Percentiles rank a stretch among this genome's conserved stretches.
Conservation (phyloP, 352 stramenopile genomes). For the Phytophthora pseudosyringae region DNA sequence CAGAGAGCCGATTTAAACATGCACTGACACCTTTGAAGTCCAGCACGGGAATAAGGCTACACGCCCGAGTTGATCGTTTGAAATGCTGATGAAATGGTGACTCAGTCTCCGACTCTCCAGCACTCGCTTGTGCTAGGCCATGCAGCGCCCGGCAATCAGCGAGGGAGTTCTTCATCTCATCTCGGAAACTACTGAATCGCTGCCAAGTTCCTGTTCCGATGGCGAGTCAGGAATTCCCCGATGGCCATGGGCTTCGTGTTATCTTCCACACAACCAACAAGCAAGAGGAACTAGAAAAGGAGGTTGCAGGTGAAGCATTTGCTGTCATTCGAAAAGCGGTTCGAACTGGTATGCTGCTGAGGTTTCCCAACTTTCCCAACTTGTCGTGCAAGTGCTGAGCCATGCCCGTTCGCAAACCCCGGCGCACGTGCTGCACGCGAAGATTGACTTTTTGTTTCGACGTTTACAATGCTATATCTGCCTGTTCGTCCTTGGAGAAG, state of each 20-base stretch:
- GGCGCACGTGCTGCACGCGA: slow-evolving; percentile 42
- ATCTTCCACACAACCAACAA: slow-evolving; percentile 36
- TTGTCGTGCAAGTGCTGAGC: slow-evolving; percentile 41
- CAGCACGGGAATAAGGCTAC: too few species aligned
- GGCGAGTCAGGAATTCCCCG: slow-evolving; percentile 10
- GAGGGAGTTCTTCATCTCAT: neutral
- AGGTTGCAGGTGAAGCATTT: neutral
- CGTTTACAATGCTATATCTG: slow-evolving; percentile 30
- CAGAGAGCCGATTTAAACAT: too few species aligned
- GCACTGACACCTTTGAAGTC: too few species aligned
- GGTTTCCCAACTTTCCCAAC: too few species aligned
- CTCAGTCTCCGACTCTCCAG: too few species aligned
- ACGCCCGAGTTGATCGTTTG: too few species aligned
- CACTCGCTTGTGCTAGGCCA: too few species aligned
- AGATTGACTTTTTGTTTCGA: slow-evolving; percentile 5
- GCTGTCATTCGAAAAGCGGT: slow-evolving; percentile 7
- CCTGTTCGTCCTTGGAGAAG: slow-evolving; percentile 26
- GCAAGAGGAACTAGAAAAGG: too few species aligned
- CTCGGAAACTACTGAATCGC: slow-evolving; percentile 7
- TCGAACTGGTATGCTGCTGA: slow-evolving; percentile 22
- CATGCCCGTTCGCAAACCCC: slow-evolving; percentile 31
- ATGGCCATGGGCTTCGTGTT: slow-evolving; percentile 35
- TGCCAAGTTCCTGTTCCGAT: slow-evolving; percentile 22
- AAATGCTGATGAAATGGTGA: too few species aligned
- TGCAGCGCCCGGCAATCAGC: too few species aligned